Conservation (phyloP, 2,329 filamentous ascomycete species). For the Penicillium sp. region DNA sequence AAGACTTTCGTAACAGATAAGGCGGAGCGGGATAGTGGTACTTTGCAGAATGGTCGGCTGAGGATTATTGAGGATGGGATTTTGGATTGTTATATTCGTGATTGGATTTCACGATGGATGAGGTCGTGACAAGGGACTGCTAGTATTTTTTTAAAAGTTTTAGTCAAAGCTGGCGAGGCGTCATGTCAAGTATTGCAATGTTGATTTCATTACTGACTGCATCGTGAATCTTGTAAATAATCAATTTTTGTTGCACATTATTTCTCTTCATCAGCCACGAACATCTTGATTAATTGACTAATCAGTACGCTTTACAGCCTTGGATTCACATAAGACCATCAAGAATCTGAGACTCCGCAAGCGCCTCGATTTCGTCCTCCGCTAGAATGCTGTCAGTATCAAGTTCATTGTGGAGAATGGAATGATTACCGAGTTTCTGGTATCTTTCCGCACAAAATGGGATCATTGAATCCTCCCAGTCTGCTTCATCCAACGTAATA, state of each 20-base stretch:
- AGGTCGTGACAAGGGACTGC: neutral
- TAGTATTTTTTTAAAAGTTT: no score
- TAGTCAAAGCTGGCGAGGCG: no score
- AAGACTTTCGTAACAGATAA: slow-evolving; percentile 29
- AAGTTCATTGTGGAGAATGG: neutral
- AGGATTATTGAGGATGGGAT: slow-evolving; percentile 34
- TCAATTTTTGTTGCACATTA: no score
- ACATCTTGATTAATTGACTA: neutral
- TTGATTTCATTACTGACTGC: no score
- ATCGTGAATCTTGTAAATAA: no score
- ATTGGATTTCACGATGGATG: slow-evolving; percentile 32
- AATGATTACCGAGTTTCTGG: slow-evolving; percentile 28
- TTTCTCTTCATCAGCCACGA: no score
- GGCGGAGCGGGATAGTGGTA: slow-evolving; percentile 30
- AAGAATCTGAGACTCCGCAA: slow-evolving; percentile 3
- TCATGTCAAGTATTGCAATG: no score
- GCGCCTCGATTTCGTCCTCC: slow-evolving; percentile 24
- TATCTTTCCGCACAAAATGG: slow-evolving; percentile 29
- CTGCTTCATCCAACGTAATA: slow-evolving; percentile 17
- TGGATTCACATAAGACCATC: neutral
- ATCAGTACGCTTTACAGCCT: neutral
- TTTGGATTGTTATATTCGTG: slow-evolving; percentile 28
- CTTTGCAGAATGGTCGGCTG: slow-evolving; percentile 27
- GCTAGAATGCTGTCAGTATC: neutral
- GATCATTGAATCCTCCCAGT: slow-evolving; percentile 30